A percentile compares a stretch with the other conserved stretches of the same genome.
phyloP scores from a whole-genome alignment of 768 basidiomycete species.

The Grammothele lineata region DNA sequence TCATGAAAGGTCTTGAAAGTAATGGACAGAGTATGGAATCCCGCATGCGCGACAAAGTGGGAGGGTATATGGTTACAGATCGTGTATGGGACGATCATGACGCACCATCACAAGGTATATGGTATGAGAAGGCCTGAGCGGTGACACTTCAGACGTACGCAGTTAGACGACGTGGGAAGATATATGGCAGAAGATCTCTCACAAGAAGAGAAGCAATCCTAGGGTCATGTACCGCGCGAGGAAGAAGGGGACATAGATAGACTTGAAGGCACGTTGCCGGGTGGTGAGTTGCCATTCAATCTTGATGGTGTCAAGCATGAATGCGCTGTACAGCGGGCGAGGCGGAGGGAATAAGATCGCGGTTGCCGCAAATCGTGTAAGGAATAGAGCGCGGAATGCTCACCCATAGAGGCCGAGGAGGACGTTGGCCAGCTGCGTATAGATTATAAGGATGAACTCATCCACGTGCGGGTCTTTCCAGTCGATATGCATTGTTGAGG shows the following conservation, averaged over 20 bases:
- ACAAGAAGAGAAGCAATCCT: slow-evolving; percentile 5
- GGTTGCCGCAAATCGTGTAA: no score
- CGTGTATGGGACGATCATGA: background rate
- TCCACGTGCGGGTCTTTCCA: slow-evolving; percentile 8
- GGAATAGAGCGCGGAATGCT: no score
- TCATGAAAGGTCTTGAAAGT: background rate
- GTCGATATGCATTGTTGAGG: slow-evolving; percentile 9
- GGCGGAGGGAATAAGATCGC: no score
- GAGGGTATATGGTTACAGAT: no score
- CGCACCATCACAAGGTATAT: slow-evolving; percentile 6
- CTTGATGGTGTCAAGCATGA: background rate
- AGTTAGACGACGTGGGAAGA: no score
- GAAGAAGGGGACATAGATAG: slow-evolving; percentile 7
- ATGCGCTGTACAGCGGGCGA: no score
- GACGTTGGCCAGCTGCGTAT: slow-evolving; percentile 7
- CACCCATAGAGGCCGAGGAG: slow-evolving; percentile 17
- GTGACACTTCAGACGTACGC: slow-evolving; percentile 3
- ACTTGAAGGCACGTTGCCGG: slow-evolving; percentile 2
- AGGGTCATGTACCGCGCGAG: slow-evolving; percentile 10
- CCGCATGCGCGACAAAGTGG: no score
- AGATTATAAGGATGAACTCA: slow-evolving; percentile 4
- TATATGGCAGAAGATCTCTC: no score
- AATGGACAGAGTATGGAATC: no score
- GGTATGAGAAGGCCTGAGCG: background rate
- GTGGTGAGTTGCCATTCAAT: slow-evolving; percentile 8